Evolutionary conservation across 495 filamentous ascomycete species (phyloP), one percentile per base, ranked within the genome.

Genomic region (Tuber indicum): DNA sequence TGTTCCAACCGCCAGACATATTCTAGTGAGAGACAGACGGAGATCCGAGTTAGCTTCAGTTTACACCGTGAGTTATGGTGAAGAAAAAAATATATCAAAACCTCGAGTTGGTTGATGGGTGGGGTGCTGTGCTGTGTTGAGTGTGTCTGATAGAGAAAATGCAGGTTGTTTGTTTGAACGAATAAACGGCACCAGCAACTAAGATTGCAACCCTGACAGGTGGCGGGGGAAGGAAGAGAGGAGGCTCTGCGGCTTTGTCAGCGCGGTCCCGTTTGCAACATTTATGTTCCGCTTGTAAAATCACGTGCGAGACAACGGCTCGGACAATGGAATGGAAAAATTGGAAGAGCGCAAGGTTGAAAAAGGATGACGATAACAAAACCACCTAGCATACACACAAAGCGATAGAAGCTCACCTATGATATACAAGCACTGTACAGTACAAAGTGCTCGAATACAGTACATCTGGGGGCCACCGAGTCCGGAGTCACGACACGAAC

Each of bases 1-100:
- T 90, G 80, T 89, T 88, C 91, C 91, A 92, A 41, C 91, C 91
- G 81, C 86, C 90, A 81, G 81, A 83, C 81, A 83, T 83, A 32
- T 36, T 66, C 6, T 8, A 36, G 26, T 36, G 26, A 66, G 3
- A 17, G 58, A 66, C 14, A 66, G 58, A 62, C 9, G 4, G 4
- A 5, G 39, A 36, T 36, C 14, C 58, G 26, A 36, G 58, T 66
- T 66, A 66, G 26, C 26, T 19, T 66, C 58, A 19, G 58, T 66
- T 36, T 8, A 36, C 12, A 66, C 26, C 14, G 58, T 32, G 52
- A 58, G 52, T 19, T 66, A 21, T 52, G 21, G 9, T 52, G 6
- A 62, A 32, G 19, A 17, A 47, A 47, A 47, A 58, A 41, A 41
- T n/a, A 41, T 41, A 2, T 41, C 39, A 49, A 58, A 36, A 26